phyloP scores from a whole-genome alignment of 1,284 basidiomycete genomes.

The Puccinia hordei region DNA sequence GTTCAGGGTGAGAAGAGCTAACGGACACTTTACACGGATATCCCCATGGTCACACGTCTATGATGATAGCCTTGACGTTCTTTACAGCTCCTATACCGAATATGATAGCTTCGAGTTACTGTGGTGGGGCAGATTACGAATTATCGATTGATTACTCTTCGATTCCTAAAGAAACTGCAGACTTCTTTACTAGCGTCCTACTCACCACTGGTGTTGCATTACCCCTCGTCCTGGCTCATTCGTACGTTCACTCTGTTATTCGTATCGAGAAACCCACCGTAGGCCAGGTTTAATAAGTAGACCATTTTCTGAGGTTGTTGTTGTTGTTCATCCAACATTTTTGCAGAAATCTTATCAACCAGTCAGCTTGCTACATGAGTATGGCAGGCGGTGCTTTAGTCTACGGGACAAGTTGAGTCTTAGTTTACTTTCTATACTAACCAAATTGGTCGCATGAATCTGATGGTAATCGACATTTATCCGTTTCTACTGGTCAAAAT shows the following conservation, averaged over 20 bases:
- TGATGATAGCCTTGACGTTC: conserved; percentile 77
- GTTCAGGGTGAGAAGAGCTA: too few relatives aligned
- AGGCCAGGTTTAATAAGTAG: background rate
- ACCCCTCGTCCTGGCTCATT: conserved; percentile 87
- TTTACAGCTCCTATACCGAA: conserved; percentile 95
- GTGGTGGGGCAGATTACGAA: conserved; percentile 64
- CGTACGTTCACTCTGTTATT: conserved; percentile 60
- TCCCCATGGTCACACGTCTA: conserved; percentile 27
- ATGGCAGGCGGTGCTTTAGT: conserved; percentile 90
- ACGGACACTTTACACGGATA: too few relatives aligned
- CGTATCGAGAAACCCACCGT: too few relatives aligned
- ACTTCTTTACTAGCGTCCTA: conserved; percentile 86
- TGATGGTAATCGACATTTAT: too few relatives aligned
- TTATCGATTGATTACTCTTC: conserved; percentile 68
- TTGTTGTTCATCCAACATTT: conserved; percentile 3
- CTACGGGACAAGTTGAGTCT: conserved; percentile 88
- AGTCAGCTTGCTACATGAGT: conserved; percentile 87
- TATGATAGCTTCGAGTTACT: conserved; percentile 65
- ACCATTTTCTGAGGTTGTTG: background rate
- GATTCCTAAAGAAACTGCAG: conserved; percentile 84
- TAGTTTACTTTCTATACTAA: conserved; percentile 62
- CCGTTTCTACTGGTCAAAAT: too few relatives aligned
- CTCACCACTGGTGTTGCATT: conserved; percentile 89
- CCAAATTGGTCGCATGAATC: too few relatives aligned
- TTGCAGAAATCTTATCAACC: conserved; percentile 69